Percentiles rank a stretch among this genome's conserved stretches.
Conservation (phyloP, 805 yeast genomes). For the Yarrowia yakushimensis region DNA sequence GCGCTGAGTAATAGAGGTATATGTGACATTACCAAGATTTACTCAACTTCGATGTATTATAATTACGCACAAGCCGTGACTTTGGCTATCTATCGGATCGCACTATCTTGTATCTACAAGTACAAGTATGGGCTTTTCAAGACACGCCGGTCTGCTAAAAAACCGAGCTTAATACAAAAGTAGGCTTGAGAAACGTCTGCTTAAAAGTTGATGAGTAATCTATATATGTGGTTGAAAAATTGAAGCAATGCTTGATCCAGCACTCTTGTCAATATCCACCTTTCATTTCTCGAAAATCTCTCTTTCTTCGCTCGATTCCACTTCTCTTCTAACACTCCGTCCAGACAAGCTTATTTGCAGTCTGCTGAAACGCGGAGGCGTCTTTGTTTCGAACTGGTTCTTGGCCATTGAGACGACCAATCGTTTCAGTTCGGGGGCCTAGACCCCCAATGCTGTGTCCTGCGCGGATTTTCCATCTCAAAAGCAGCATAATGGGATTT, state of each 20-base stretch:
- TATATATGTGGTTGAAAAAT: background rate
- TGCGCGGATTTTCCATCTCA: background rate
- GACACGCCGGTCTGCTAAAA: too few relatives aligned
- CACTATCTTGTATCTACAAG: background rate
- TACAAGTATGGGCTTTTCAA: background rate
- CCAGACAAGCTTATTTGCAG: background rate
- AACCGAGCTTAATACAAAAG: background rate
- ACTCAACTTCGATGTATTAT: too few relatives aligned
- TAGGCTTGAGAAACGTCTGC: background rate
- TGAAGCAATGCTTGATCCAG: background rate
- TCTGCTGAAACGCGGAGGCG: background rate
- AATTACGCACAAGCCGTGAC: background rate
- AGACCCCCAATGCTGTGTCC: background rate
- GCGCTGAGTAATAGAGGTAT: too few relatives aligned
- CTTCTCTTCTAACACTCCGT: background rate
- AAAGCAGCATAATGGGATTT: background rate
- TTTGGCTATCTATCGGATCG: background rate
- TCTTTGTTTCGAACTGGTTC: background rate
- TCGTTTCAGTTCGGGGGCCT: background rate
- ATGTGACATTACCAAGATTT: too few relatives aligned
- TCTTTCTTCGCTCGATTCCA: background rate
- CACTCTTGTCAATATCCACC: too few relatives aligned
- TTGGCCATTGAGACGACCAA: background rate
- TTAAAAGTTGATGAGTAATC: background rate
- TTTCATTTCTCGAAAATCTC: background rate